Base-by-base conservation (phyloP, 2,329 filamentous ascomycete species). In the Aureobasidium namibiae region DNA sequence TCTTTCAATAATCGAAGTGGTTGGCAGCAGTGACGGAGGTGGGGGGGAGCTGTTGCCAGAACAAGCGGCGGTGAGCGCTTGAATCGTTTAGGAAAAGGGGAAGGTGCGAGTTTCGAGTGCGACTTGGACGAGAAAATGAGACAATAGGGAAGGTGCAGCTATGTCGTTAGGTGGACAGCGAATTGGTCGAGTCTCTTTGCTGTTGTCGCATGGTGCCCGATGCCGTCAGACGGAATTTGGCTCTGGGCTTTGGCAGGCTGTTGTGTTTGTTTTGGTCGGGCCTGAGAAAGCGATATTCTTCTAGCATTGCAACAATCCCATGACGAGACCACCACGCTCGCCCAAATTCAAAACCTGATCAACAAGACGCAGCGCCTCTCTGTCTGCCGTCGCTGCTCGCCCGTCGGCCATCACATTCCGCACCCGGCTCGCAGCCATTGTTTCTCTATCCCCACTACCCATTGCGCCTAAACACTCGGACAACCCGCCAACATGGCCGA, bases 401-500 rank as follows among this genome's bases (percentile, higher is more conserved):
- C n/a, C 58, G n/a, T n/a, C n/a, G n/a, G n/a, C n/a, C n/a, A 29
- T 41, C 31, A 16, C 26, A 39, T 29, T 9, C 39, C 39, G 18
- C 52, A 24, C 42, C 34, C 21, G 13, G 13, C 11, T 14, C 9
- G 21, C 21, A 5, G 11, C 26, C 21, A 45, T 14, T 41, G n/a
- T 21, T 45, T 29, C 48, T 39, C 48, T 18, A 34, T 33, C 38
- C 48, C 33, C 14, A 34, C 45, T 13, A 34, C 45, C 45, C 10
- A 26, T 13, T 52, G 21, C 10, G 29, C 13, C 16, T 4, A 26
- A 44, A 45, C 23, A 26, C 26, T 23, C 26, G 16, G n/a, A 24
- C 13, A 26, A 1, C n/a, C 63, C 61, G 50, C 63, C 61, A 69
- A 60, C 67, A 95, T 95, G 90, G 89, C 87, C 60, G 90, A 95